phyloP scores from a whole-genome alignment of 345 rosid species.

The Pistacia vera region DNA sequence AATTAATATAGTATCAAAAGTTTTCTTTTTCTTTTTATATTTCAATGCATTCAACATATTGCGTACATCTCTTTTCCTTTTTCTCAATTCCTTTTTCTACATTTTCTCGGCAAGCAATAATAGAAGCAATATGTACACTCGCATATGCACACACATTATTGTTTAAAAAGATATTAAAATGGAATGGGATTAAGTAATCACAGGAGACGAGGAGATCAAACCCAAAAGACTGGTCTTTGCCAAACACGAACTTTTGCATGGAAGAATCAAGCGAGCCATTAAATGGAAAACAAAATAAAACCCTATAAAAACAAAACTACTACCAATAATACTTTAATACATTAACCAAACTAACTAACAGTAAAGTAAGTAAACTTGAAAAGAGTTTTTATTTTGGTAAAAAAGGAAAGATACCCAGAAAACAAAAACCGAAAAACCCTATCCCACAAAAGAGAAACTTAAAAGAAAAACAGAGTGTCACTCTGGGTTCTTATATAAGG shows the following conservation, averaged over 20 bases:
- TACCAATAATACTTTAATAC: not conserved
- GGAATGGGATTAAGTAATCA: conserved; percentile 51
- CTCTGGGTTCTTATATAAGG: conserved; percentile 19
- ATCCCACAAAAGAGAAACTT: conserved; percentile 8
- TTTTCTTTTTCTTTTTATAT: too few species aligned
- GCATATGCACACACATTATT: not conserved
- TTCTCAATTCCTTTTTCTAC: not conserved
- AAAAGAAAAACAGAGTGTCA: not conserved
- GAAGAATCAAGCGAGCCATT: conserved; percentile 89
- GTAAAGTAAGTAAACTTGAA: not conserved
- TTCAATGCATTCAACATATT: too few species aligned
- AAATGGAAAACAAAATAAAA: conserved; percentile 19
- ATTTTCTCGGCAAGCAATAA: not conserved
- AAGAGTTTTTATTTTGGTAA: not conserved
- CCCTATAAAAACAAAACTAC: conserved; percentile 7
- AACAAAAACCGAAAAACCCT: conserved; percentile 26
- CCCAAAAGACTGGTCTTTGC: conserved; percentile 66
- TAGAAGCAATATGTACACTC: not conserved
- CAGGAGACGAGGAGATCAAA: conserved; percentile 79
- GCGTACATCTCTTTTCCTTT: too few species aligned
- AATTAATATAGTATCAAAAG: too few species aligned
- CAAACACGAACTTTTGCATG: conserved; percentile 76
- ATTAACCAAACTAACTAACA: not conserved
- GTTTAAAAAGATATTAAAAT: not conserved
- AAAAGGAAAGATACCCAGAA: conserved; percentile 21